phyloP scores from a whole-genome alignment of 345 rosid species.

The Gossypium thurberi region DNA sequence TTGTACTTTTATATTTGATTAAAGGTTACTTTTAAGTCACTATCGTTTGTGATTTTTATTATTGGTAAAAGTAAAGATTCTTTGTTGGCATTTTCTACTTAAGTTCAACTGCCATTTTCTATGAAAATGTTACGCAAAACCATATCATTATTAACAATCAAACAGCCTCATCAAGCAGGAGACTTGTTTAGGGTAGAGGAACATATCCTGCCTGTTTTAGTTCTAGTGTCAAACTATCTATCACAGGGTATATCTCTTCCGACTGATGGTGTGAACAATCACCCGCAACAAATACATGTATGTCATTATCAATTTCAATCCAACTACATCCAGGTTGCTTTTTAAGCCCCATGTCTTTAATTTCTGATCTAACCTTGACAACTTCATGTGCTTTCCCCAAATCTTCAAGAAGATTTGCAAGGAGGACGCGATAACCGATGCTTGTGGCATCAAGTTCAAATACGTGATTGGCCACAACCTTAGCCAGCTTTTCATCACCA shows the following conservation, averaged over 20 bases:
- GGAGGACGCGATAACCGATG: constrained; percentile 34
- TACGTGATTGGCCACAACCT: constrained; percentile 31
- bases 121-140: background rate
- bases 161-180: background rate
- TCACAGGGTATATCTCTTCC: constrained; percentile 22
- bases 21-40: constrained; percentile 5
- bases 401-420: constrained; percentile 38
- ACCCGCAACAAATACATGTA: constrained; percentile 28
- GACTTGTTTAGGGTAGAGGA: constrained; percentile 11
- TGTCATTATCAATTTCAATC: constrained; percentile 33
- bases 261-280: constrained; percentile 28
- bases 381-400: constrained; percentile 21
- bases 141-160: background rate
- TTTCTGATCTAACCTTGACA: constrained; percentile 25
- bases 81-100: background rate
- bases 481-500: constrained; percentile 29
- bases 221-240: constrained; percentile 27
- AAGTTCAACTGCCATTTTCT: background rate
- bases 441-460: constrained; percentile 27
- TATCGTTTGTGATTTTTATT: background rate
- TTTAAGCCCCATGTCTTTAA: constrained; percentile 30
- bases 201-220: constrained; percentile 23
- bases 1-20: constrained; percentile 3
- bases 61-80: background rate
- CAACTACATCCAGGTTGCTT: constrained; percentile 51